Evolutionary conservation across 768 basidiomycete genomes (phyloP).

Genomic region (Gloeopeniophorella convolvens): DNA sequence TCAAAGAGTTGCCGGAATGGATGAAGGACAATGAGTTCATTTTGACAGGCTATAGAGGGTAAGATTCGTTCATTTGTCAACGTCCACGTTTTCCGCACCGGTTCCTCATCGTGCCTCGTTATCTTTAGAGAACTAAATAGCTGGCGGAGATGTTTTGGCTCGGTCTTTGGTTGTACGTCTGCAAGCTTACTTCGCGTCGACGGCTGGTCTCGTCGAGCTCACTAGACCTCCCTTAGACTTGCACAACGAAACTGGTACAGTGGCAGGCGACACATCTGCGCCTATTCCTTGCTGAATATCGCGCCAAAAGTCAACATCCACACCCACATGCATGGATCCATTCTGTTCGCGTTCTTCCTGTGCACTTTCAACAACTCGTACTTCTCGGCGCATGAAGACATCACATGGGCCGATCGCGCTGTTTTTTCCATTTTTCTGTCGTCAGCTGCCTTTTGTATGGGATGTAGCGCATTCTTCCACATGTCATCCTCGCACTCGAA

Average conservation of each 20-base stretch:
- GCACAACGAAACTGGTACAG: slow-evolving; percentile 71
- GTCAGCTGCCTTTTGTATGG: slow-evolving; percentile 69
- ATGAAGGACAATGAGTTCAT: slow-evolving; percentile 73
- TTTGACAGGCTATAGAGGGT: slow-evolving; percentile 64
- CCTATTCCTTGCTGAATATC: slow-evolving; percentile 16
- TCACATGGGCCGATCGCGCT: slow-evolving; percentile 55
- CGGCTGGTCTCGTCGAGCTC: slow-evolving; percentile 17
- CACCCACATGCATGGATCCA: slow-evolving; percentile 67
- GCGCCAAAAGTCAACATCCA: slow-evolving; percentile 75
- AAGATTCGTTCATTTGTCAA: slow-evolving; percentile 3
- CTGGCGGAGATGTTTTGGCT: slow-evolving; percentile 56
- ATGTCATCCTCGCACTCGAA: slow-evolving; percentile 67
- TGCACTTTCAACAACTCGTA: slow-evolving; percentile 46
- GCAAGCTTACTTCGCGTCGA: no score
- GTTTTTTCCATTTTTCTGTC: slow-evolving; percentile 60
- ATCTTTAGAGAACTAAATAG: slow-evolving; percentile 45
- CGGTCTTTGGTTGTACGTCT: slow-evolving; percentile 65
- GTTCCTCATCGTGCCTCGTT: background rate
- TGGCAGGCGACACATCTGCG: background rate
- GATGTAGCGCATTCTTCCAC: slow-evolving; percentile 68
- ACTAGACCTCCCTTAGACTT: slow-evolving; percentile 45
- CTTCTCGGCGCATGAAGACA: slow-evolving; percentile 42
- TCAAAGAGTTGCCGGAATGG: slow-evolving; percentile 61
- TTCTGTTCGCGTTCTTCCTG: slow-evolving; percentile 53
- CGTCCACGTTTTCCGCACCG: no score